Evolutionary conservation across 441 rosid species (phyloP).

Genomic region (Erodium trifolium): DNA sequence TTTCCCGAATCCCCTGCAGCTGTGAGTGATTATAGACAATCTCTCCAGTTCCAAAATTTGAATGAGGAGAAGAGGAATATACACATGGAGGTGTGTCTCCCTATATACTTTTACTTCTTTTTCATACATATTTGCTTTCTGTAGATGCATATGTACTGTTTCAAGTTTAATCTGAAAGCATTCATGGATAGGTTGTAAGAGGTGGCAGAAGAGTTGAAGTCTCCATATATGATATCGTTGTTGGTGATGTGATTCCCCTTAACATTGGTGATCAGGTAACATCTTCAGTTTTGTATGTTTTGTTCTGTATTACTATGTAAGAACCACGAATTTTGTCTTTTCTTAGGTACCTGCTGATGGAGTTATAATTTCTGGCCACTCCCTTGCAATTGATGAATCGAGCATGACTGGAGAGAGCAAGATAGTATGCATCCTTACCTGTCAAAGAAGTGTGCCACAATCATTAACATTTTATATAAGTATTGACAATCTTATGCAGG

Average conservation of each 20-base stretch:
- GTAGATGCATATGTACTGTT: constrained; percentile 2
- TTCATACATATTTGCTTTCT: no score
- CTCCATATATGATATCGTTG: constrained; percentile 88
- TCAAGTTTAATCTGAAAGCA: constrained; percentile 17
- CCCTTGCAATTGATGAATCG: constrained; percentile 86
- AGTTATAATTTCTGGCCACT: constrained; percentile 64
- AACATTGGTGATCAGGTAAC: constrained; percentile 89
- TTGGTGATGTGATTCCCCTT: constrained; percentile 87
- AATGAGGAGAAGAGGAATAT: constrained; percentile 95
- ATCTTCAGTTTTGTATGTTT: background rate
- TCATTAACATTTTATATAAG: constrained; percentile 8
- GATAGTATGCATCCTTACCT: constrained; percentile 39
- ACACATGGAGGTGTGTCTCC: constrained; percentile 56
- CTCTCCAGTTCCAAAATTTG: constrained; percentile 93
- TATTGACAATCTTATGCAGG: constrained; percentile 35
- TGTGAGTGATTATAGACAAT: constrained; percentile 85
- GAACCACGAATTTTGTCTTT: background rate
- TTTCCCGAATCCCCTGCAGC: constrained; percentile 39
- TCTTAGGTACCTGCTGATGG: constrained; percentile 95
- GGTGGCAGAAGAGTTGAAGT: constrained; percentile 85
- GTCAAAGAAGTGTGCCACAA: constrained; percentile 9
- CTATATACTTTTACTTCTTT: constrained; percentile 13
- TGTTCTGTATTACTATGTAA: background rate
- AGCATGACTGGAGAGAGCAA: constrained; percentile 99
- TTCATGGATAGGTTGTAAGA: constrained; percentile 57